A percentile compares a stretch with the other conserved stretches of the same genome.
Evolutionary conservation across 148 eudicot species (phyloP).

Genomic region (Silene uniflora): DNA sequence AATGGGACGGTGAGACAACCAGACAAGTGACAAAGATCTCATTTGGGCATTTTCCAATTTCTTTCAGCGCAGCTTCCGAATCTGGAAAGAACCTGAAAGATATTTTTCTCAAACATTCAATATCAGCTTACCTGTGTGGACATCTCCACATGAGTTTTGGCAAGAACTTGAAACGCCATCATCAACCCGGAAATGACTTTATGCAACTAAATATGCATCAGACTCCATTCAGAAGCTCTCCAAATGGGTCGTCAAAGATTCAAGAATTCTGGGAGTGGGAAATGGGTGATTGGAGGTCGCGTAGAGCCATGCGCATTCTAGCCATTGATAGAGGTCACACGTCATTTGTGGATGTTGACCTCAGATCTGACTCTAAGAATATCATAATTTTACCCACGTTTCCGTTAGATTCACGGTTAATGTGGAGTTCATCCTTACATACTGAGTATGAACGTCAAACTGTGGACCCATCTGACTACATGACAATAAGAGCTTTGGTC

Average conservation of each 20-base stretch:
- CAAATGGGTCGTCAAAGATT: constrained; percentile 26
- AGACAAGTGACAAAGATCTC: constrained; percentile 61
- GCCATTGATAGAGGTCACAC: constrained; percentile 79
- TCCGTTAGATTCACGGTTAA: constrained; percentile 74
- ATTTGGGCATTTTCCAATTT: constrained; percentile 92
- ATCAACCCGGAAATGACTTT: constrained; percentile 34
- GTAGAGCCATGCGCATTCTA: constrained; percentile 70
- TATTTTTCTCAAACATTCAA: constrained; percentile 55
- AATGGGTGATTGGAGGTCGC: constrained; percentile 93
- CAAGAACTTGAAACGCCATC: constrained; percentile 78
- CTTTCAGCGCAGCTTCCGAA: constrained; percentile 65
- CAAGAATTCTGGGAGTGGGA: constrained; percentile 96
- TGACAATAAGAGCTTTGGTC: constrained; percentile 64
- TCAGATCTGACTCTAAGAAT: constrained; percentile 45
- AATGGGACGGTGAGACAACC: constrained; percentile 52
- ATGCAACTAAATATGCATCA: constrained; percentile 57
- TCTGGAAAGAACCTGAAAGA: constrained; percentile 71
- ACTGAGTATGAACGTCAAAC: constrained; percentile 36
- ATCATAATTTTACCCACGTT: constrained; percentile 70
- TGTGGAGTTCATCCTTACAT: constrained; percentile 39
- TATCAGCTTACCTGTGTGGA: constrained; percentile 82
- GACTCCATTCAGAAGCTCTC: constrained; percentile 31
- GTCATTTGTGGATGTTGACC: constrained; percentile 71
- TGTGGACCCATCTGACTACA: constrained; percentile 37
- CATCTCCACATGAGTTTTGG: constrained; percentile 81